phyloP scores from a whole-genome alignment of 768 basidiomycete species.

The Zangia roseola region DNA sequence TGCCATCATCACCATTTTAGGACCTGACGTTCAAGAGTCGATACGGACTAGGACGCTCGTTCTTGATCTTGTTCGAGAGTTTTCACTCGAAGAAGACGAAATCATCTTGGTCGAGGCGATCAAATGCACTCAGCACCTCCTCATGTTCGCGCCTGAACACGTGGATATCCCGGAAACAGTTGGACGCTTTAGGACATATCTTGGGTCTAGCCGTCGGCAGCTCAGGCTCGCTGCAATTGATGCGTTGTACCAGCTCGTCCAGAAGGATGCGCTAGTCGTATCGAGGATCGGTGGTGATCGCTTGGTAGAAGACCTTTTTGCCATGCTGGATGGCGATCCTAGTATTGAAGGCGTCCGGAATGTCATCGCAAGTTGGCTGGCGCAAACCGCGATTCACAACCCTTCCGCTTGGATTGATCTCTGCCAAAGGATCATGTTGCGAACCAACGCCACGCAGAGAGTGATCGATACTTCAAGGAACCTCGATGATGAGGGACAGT shows the following conservation, averaged over 20 bases:
- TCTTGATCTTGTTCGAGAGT: constrained; percentile 81
- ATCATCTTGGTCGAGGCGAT: constrained; percentile 91
- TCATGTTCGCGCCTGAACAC: constrained; percentile 91
- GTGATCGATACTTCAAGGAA: constrained; percentile 59
- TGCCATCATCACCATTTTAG: constrained; percentile 89
- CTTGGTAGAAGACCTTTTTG: constrained; percentile 92
- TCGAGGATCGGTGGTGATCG: constrained; percentile 92
- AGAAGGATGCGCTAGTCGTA: constrained; percentile 89
- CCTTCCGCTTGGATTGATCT: constrained; percentile 98
- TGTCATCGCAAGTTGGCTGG: constrained; percentile 91
- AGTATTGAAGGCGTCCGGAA: constrained; percentile 91
- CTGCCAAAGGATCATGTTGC: constrained; percentile 95
- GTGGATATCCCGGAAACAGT: constrained; percentile 82
- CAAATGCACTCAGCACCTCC: constrained; percentile 92
- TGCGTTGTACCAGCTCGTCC: constrained; percentile 94
- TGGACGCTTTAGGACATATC: constrained; percentile 70
- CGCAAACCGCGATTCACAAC: constrained; percentile 89
- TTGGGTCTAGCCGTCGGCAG: constrained; percentile 78
- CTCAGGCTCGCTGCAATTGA: constrained; percentile 95
- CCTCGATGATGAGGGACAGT: constrained; percentile 91
- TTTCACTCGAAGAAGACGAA: constrained; percentile 83
- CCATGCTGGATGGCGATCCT: constrained; percentile 92
- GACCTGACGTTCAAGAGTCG: constrained; percentile 93
- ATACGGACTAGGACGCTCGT: constrained; percentile 74
- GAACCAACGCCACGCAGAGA: constrained; percentile 83